Evolutionary conservation across 169 alveolate species (phyloP).

Genomic region (Condylostoma magnum): DNA sequence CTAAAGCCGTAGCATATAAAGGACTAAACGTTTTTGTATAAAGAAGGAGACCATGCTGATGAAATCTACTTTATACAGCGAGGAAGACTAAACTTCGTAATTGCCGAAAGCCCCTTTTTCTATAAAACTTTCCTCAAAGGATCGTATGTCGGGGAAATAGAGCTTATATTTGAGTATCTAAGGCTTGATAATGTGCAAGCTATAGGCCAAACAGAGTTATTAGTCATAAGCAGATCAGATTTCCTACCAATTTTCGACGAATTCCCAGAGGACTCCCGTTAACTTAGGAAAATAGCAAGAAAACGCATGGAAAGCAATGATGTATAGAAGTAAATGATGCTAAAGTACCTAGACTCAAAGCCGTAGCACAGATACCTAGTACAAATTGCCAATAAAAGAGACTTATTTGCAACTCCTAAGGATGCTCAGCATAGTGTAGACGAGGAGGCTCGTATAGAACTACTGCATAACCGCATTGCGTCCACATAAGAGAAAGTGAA

Average conservation of each 20-base stretch:
- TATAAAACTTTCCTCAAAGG: slow-evolving; percentile 16
- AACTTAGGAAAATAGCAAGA: background rate
- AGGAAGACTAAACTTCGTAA: background rate
- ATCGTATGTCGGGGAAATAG: slow-evolving; percentile 2
- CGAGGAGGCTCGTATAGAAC: too few relatives aligned
- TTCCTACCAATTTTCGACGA: slow-evolving; percentile 1
- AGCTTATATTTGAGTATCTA: too few relatives aligned
- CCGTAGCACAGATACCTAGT: too few relatives aligned
- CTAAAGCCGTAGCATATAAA: background rate
- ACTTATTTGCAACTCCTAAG: too few relatives aligned
- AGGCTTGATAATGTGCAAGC: too few relatives aligned
- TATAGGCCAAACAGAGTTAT: background rate
- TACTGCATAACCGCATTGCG: too few relatives aligned
- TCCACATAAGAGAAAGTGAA: too few relatives aligned
- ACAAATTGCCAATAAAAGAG: too few relatives aligned
- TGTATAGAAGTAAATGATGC: too few relatives aligned
- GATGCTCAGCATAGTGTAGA: too few relatives aligned
- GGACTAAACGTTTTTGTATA: slow-evolving; percentile 3
- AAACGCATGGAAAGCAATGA: background rate
- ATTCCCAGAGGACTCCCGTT: background rate
- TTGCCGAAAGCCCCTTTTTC: background rate
- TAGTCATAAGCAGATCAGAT: background rate
- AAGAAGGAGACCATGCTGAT: slow-evolving; percentile 26
- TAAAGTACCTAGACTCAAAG: background rate
- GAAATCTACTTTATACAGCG: slow-evolving; percentile 12